A percentile compares a stretch with the other conserved stretches of the same genome.
Conservation (phyloP, 2,329 filamentous ascomycete genomes). For the Parafenestella ontariensis region DNA sequence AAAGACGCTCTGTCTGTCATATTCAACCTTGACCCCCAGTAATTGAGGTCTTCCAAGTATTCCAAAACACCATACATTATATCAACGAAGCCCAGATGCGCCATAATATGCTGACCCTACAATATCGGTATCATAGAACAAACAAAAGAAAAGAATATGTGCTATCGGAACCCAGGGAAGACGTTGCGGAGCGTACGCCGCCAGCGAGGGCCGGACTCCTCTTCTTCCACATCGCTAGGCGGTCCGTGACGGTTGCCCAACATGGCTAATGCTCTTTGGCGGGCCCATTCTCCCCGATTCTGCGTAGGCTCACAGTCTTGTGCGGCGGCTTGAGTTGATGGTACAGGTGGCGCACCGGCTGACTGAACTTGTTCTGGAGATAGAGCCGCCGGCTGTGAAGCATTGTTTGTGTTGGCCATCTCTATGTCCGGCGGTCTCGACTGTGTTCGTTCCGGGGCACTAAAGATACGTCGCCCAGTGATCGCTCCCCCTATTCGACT, state of each 20-base stretch:
- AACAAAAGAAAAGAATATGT: neutral
- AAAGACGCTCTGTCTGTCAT: neutral
- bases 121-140: conserved; percentile 8
- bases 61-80: neutral
- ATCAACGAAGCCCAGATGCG: neutral
- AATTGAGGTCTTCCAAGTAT: neutral
- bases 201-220: conserved; percentile 29
- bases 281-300: conserved; percentile 54
- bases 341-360: neutral
- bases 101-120: neutral
- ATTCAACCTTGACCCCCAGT: neutral
- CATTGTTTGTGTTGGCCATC: conserved; percentile 26
- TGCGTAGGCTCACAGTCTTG: conserved; percentile 25
- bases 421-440: conserved; percentile 37
- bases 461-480: conserved; percentile 40
- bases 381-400: conserved; percentile 1
- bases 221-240: conserved; percentile 31
- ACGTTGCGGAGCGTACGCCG: conserved; percentile 39
- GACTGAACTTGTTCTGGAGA: neutral
- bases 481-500: conserved; percentile 33
- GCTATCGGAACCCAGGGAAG: conserved; percentile 43
- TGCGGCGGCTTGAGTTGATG: conserved; percentile 4
- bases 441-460: conserved; percentile 32
- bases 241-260: conserved; percentile 44
- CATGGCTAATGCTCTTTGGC: conserved; percentile 54